A percentile compares a stretch with the other conserved stretches of the same genome.
Conservation (phyloP, 345 rosid species). For the Isatis tinctoria region DNA sequence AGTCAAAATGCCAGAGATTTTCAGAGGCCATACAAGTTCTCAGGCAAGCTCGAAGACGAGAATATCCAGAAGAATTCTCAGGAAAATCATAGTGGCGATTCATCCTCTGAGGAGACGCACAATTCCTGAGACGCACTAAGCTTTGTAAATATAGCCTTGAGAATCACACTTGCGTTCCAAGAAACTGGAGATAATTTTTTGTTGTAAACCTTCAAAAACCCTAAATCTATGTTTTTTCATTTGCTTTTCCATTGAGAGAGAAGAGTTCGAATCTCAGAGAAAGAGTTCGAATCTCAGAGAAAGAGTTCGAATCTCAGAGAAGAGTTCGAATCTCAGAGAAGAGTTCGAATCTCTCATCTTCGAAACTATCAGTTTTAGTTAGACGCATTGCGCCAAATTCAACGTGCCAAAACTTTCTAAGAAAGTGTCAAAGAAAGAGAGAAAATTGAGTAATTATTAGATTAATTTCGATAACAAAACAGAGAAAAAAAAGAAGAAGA, state of each 20-base stretch:
- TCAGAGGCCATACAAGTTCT: constrained; percentile 66
- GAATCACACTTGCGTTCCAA: constrained; percentile 20
- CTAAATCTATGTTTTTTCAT: background rate
- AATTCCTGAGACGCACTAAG: constrained; percentile 33
- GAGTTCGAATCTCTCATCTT: background rate
- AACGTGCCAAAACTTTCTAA: background rate
- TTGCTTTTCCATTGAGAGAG: background rate
- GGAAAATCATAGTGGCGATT: constrained; percentile 36
- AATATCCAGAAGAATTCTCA: constrained; percentile 29
- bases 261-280: background rate
- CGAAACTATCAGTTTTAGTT: background rate
- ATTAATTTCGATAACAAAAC: background rate
- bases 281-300: background rate
- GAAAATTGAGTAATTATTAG: constrained; percentile 17
- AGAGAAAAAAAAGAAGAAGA: background rate
- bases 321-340: background rate
- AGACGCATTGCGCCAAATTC: background rate
- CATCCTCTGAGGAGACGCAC: constrained; percentile 53
- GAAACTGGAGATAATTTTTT: background rate
- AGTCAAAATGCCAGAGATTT: constrained; percentile 62
- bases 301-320: background rate
- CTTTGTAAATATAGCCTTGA: constrained; percentile 18
- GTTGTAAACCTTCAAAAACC: background rate
- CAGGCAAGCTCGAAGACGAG: constrained; percentile 38
- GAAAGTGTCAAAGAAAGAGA: background rate